Base-by-base conservation (phyloP, 441 rosid genomes). In the Breynia disticha region DNA sequence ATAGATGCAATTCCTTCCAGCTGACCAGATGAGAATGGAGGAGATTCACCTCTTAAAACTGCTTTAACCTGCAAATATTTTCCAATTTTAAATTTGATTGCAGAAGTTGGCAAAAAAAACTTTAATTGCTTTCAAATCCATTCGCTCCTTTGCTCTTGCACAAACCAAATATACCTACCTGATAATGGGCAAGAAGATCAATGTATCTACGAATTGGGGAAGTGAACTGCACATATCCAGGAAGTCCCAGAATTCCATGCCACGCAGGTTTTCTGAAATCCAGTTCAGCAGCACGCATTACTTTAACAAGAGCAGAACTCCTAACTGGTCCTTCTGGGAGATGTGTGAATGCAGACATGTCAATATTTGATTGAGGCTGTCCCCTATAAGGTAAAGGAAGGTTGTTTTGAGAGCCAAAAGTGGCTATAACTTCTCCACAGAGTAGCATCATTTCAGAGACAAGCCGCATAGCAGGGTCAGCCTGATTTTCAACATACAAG, bases 401-500 rank as follows among this genome's bases (percentile, higher is more conserved):
- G 64, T 79, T 82, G 63, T 86, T 78, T 69, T 48, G 59, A 48
- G 79, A 80, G 45, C 98, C 94, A 69, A 67, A 91, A 48, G 90
- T 76, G 48, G 95, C 98, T 64, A 91, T 55, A 64, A 65, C 89
- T 69, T 91, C 98, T 55, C 97, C 98, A 66, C 98, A 91, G 52
- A 91, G 97, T 66, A 91, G 74, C 97, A 91, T 91, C 95, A 91
- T 84, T 79, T 91, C 98, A 67, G 87, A 82, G 50, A 91, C 97
- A 60, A 91, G 87, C 63, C 86, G 79, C 98, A 91, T 83, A 35
- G 96, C 97, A 53, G 75, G 87, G 21, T 87, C 89, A 52, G 95
- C 84, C 66, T 90, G 97, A 67, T 88, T 76, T 76, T 91, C 97
- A 55, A 91, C 90, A 53, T 84, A 91, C 21, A 91, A 80, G 59